Base-by-base conservation (phyloP, 768 basidiomycete species). In the Termitomyces sp. region DNA sequence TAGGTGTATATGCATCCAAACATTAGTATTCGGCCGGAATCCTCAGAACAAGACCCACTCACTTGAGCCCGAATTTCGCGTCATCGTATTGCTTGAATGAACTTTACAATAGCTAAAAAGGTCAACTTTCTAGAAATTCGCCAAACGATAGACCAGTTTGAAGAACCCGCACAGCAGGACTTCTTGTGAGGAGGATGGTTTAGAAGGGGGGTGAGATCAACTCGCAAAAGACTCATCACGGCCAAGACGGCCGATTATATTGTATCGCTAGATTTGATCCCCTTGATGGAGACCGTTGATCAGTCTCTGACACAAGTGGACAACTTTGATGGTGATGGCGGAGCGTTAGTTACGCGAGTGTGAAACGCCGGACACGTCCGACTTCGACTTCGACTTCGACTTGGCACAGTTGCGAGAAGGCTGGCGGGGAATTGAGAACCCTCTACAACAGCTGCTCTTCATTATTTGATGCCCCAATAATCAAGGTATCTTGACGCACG, bases 121-220 rank as follows among this genome's bases (percentile, higher is more conserved):
- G 50, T 60, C 55, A 62, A 60, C 57, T 57, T 61, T 52, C 36
- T 51, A 52, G 53, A 53, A 56, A 45, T 26, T 57, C n/a, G 50
- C 24, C 44, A 55, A 41, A 50, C 56, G 52, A 62, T 60, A n/a
- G 18, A 57, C 36, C 52, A 61, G 47, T 46, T 40, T 38, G 60
- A 60, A 63, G 59, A 58, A 60, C 62, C 62, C 57, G 65, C 65
- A 41, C 65, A 66, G 65, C 65, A 66, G 63, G 63, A 57, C 62
- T 65, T 63, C 62, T 51, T 35, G 35, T 35, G 57, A 57, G 57
- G 48, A 30, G 50, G 28, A 52, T 54, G 54, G 28, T 36, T 22
- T 43, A 33, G 56, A 55, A 54, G n/a, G 46, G 41, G 59, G 59
- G 60, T 57, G 65, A 66, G 65, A 65, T 66, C 65, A 65, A 65